Conservation (phyloP, 129 eudicot genomes). For the Chrysanthemum makinoi region DNA sequence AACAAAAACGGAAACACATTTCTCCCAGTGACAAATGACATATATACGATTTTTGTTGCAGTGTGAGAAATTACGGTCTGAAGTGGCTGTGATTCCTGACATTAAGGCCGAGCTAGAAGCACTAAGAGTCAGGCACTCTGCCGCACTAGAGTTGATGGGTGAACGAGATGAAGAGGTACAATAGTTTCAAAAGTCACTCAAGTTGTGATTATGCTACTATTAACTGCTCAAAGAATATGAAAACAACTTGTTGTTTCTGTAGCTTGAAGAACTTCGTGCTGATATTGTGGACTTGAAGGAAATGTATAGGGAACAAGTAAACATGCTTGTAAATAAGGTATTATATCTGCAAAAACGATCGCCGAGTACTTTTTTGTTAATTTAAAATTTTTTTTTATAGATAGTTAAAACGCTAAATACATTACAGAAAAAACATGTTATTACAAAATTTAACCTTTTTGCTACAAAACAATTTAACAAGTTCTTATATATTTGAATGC, state of each 20-base stretch:
- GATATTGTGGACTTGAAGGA: slow-evolving; percentile 92
- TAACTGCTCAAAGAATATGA: not conserved
- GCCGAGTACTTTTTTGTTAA: too few species aligned
- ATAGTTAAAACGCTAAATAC: not conserved
- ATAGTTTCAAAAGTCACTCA: not conserved
- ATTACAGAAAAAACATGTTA: too few species aligned
- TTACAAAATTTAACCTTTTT: not conserved
- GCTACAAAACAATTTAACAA: not conserved
- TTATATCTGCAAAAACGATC: not conserved
- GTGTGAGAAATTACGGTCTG: slow-evolving; percentile 84
- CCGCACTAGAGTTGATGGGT: slow-evolving; percentile 97
- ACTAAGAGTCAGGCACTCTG: slow-evolving; percentile 77
- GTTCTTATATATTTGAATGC: not conserved
- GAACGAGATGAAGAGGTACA: slow-evolving; percentile 98
- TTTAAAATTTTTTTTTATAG: too few species aligned
- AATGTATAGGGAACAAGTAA: slow-evolving; percentile 95
- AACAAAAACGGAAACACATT: not conserved
- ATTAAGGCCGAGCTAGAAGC: slow-evolving; percentile 88
- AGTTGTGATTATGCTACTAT: too few species aligned
- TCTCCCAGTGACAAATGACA: not conserved
- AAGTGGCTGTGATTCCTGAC: slow-evolving; percentile 72
- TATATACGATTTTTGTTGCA: slow-evolving; percentile 22
- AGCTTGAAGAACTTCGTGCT: slow-evolving; percentile 97
- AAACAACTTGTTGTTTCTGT: slow-evolving; percentile 3
- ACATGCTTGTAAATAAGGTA: slow-evolving; percentile 85